Percentiles rank a stretch among this genome's conserved stretches.
Conservation (phyloP, 148 eudicot species). For the Chenopodium berlandieri region DNA sequence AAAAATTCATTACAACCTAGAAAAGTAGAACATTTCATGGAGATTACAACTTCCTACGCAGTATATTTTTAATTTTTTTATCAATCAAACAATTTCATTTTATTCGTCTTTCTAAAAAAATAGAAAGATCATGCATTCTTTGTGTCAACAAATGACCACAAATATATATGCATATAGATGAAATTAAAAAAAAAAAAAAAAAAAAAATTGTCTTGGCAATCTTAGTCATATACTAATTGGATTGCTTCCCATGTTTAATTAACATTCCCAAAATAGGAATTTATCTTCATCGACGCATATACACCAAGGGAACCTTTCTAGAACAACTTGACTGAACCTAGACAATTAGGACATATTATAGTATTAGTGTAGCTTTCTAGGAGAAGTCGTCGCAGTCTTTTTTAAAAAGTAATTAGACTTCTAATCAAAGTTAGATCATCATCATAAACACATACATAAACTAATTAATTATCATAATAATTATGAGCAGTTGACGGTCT, state of each 20-base stretch:
- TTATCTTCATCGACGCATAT: background rate
- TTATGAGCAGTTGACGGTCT: background rate
- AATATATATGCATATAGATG: too few species aligned
- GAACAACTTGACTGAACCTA: slow-evolving; percentile 18
- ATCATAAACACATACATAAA: slow-evolving; percentile 4
- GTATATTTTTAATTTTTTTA: too few species aligned
- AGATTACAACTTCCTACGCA: too few species aligned
- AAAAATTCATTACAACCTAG: too few species aligned
- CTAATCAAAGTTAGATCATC: slow-evolving; percentile 18
- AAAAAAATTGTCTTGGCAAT: too few species aligned
- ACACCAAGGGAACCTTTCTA: background rate
- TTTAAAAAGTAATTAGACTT: slow-evolving; percentile 17
- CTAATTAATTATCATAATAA: background rate
- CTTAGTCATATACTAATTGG: background rate
- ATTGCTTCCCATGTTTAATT: background rate
- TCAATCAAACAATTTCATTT: too few species aligned
- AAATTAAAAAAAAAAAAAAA: too few species aligned
- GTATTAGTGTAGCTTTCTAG: background rate
- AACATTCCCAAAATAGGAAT: background rate
- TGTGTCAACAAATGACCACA: too few species aligned
- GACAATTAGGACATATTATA: background rate
- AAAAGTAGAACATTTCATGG: too few species aligned
- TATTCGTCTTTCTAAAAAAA: too few species aligned
- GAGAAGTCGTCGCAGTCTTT: slow-evolving; percentile 24
- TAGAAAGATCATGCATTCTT: too few species aligned